These are phyloP conservation scores for Desmodesmus armatus DNA, from an alignment of 139 green algal species.

Conservation along the genomic window DNA sequence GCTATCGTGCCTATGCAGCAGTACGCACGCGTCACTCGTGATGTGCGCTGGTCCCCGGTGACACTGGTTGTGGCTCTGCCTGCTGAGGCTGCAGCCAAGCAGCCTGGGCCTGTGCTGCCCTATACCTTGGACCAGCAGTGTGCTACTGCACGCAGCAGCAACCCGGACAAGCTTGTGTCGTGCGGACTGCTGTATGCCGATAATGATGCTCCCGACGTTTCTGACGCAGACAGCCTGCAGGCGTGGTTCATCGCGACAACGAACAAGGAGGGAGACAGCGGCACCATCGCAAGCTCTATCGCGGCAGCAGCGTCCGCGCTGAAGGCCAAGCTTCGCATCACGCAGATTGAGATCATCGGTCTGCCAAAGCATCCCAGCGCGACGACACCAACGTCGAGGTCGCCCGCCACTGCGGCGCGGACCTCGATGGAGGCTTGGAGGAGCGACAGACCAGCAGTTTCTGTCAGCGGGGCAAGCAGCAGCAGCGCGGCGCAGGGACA, in stretches of 20 bases:
- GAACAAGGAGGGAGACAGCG: not conserved
- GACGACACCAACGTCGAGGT: not conserved
- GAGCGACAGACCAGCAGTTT: too few species aligned
- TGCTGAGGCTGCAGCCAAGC: not conserved
- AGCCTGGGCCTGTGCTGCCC: conserved; percentile 11
- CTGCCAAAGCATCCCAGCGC: too few species aligned
- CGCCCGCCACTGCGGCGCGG: not conserved
- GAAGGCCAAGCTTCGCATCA: conserved; percentile 14
- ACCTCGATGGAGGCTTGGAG: too few species aligned
- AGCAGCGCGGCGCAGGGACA: too few species aligned
- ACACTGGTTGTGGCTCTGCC: conserved; percentile 53
- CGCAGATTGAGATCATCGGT: conserved; percentile 23
- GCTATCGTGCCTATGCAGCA: conserved; percentile 62
- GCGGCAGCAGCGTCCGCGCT: not conserved
- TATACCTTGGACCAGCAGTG: conserved; percentile 31
- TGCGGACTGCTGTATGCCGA: conserved; percentile 40
- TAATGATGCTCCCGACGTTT: not conserved
- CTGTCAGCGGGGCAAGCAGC: too few species aligned
- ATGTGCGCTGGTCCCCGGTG: conserved; percentile 46
- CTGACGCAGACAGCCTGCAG: not conserved
- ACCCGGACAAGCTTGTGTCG: conserved; percentile 13
- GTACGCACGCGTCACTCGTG: conserved; percentile 42
- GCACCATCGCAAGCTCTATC: conserved; percentile 33
- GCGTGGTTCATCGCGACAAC: conserved; percentile 35
- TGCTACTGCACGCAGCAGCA: not conserved